Base-by-base conservation (phyloP, 2,329 filamentous ascomycete species). In the Blastomyces emzantsi region DNA sequence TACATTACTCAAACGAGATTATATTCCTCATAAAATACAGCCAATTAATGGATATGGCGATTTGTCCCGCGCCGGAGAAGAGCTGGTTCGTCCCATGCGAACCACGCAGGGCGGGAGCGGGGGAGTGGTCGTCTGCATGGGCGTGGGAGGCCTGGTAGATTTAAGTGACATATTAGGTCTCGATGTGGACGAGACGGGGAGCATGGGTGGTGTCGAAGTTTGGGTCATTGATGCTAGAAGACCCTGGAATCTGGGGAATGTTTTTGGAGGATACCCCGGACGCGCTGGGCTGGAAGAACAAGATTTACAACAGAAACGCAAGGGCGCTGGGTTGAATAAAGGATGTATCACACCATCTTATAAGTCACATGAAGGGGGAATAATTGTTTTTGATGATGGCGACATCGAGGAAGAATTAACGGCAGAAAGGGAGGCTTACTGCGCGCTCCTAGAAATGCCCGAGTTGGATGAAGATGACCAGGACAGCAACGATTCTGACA, bases 1-100 rank as follows among this genome's bases (percentile, higher is more conserved):
- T 2, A 85, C 89, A 60, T 83, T 99, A n/a, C 82, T 99, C 65
- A 97, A 96, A 78, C 89, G 93, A 81, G 94, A 99, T 80, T 97
- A 96, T 74, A 96, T 99, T 69, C 90, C 89, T 17, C 93, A 97
- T 80, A 97, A 97, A 78, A 96, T 97, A 72, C 90, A 97, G 72
- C 94, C 94, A 1, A 88, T 99, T 62, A 86, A 90, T 25, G 94
- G 94, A 63, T 97, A 97, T 85, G 87, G 86, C 68, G 94, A 97
- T 74, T 85, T 99, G 57, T 84, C 90, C 72, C 87, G 86, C 69
- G 88, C 88, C 28, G 92, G 92, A 56, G 84, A 85, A 71, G 87
- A 92, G 68, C 82, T 95, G 55, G 89, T 97, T 51, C 83, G 82
- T 62, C 92, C 92, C 13, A 92, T 97, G 90, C 92, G 91, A 81